Conservation (phyloP, 192 early-diverging fungal genomes). For the Haplosporangium gracile region DNA sequence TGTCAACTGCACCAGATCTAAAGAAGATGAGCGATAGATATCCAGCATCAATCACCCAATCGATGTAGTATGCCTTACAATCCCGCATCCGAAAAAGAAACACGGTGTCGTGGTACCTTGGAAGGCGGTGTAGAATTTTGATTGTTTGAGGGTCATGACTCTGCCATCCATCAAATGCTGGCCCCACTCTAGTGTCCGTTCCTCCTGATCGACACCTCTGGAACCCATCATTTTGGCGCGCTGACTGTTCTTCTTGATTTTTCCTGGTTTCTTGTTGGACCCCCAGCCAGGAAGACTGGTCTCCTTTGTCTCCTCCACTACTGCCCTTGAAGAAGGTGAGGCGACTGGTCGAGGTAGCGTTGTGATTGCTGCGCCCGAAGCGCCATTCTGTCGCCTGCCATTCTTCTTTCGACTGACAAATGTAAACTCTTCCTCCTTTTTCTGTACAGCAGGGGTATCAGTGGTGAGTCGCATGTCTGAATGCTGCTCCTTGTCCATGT, state of each 20-base stretch:
- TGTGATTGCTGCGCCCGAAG: neutral
- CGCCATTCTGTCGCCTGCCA: neutral
- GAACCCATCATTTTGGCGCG: conserved; percentile 39
- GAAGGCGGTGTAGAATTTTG: conserved; percentile 41
- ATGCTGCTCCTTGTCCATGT: neutral
- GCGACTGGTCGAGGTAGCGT: neutral
- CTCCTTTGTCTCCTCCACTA: neutral
- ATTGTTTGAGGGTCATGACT: conserved; percentile 26
- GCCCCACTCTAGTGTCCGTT: conserved; percentile 39
- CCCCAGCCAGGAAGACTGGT: conserved; percentile 41
- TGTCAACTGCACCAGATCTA: conserved; percentile 29
- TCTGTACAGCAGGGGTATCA: neutral
- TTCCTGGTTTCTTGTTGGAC: conserved; percentile 3
- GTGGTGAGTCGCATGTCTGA: neutral
- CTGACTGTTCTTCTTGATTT: conserved; percentile 51
- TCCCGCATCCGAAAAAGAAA: neutral
- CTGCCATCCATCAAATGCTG: conserved; percentile 31
- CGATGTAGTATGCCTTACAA: neutral
- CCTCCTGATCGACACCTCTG: neutral
- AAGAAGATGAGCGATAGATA: neutral
- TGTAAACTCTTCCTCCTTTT: conserved; percentile 28
- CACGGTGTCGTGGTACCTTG: conserved; percentile 12
- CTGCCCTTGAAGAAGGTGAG: neutral
- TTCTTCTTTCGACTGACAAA: conserved; percentile 32
- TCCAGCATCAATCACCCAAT: neutral